These are phyloP conservation scores for Setaria viridis DNA, from an alignment of 202 grass and related monocot species.

Conservation along the genomic window DNA sequence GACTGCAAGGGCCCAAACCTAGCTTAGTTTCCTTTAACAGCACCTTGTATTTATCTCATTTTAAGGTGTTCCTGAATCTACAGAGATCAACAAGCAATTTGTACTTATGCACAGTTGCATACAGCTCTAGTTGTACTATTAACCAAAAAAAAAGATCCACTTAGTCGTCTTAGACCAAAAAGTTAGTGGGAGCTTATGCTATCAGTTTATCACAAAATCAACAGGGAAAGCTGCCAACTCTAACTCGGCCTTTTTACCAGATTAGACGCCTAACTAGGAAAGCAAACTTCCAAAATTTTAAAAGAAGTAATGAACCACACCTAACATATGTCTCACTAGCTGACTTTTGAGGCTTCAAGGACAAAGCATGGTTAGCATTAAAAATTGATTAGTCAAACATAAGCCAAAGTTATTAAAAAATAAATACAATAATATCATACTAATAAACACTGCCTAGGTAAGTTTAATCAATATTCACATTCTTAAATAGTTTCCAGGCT, in stretches of 20 bases:
- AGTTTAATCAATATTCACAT: conserved; percentile 6
- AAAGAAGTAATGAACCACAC: conserved; percentile 18
- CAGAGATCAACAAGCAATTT: not conserved
- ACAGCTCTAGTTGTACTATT: not conserved
- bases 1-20: not conserved
- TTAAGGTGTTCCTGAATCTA: not conserved
- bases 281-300: not conserved
- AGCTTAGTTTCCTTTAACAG: not conserved
- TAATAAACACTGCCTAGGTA: not conserved
- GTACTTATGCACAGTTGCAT: not conserved
- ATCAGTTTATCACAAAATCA: not conserved
- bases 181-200: not conserved
- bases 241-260: conserved; percentile 11
- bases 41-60: not conserved
- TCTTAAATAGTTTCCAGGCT: not conserved
- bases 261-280: not conserved
- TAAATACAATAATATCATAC: conserved; percentile 9
- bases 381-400: conserved; percentile 7
- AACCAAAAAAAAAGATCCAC: not conserved
- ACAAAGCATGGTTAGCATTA: conserved; percentile 1
- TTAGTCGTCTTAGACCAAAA: conserved; percentile 30
- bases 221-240: not conserved
- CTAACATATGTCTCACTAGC: conserved; percentile 14
- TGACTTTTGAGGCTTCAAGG: conserved; percentile 18
- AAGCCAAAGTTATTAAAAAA: conserved; percentile 1